phyloP scores from a whole-genome alignment of 805 yeast genomes.

The Priceomyces medius region DNA sequence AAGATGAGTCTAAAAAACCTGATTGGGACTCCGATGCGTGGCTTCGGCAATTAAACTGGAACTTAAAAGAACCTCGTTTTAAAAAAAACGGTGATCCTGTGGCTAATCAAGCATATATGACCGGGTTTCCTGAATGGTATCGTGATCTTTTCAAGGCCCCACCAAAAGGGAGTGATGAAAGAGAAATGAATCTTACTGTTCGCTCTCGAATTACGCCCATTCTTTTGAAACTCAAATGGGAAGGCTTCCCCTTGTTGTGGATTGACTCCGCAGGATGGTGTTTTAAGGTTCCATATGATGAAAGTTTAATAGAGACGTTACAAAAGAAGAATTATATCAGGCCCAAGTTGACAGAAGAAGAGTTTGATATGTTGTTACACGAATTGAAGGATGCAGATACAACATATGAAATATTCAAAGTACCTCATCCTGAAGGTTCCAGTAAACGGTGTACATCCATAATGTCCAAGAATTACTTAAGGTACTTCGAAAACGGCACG shows the following conservation, averaged over 20 bases:
- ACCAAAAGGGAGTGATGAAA: conserved; percentile 30
- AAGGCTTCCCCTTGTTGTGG: conserved; percentile 81
- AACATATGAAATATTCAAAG: conserved; percentile 52
- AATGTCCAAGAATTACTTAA: conserved; percentile 71
- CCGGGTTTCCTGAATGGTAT: conserved; percentile 96
- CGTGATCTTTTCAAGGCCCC: conserved; percentile 48
- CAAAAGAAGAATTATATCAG: conserved; percentile 38
- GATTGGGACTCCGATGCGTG: conserved; percentile 71
- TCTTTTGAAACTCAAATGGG: conserved; percentile 79
- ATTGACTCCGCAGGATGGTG: conserved; percentile 83
- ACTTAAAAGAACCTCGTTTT: conserved; percentile 53
- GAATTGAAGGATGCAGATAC: conserved; percentile 22
- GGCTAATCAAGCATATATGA: conserved; percentile 70
- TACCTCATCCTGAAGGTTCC: conserved; percentile 90
- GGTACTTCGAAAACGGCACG: conserved; percentile 69
- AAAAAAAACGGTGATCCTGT: conserved; percentile 69
- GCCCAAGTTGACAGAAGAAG: conserved; percentile 29
- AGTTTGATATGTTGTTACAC: conserved; percentile 21
- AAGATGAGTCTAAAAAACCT: conserved; percentile 20
- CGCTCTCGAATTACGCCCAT: conserved; percentile 76
- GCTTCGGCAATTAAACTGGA: conserved; percentile 91
- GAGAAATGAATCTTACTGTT: conserved; percentile 59
- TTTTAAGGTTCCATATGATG: conserved; percentile 56
- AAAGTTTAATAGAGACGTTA: conserved; percentile 26
- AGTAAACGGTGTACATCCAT: conserved; percentile 68